Base-by-base conservation (phyloP, 2,329 filamentous ascomycete genomes). In the Aspergillus sp. region DNA sequence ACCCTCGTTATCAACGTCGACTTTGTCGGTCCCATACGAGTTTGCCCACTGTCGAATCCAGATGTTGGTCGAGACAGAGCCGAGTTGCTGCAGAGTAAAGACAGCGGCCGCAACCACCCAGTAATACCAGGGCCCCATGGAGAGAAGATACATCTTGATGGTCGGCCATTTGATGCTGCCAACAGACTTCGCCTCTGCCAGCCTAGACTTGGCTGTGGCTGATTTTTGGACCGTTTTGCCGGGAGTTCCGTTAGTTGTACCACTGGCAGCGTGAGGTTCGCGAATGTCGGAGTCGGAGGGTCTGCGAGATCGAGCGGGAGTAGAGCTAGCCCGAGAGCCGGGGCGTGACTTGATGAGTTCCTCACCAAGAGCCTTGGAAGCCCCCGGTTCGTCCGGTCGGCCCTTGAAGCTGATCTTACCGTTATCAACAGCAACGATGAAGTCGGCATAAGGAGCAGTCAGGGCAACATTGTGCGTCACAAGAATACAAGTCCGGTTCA, bases 81-180 rank as follows among this genome's bases (percentile, higher is more conserved):
- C 89, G 34, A 96, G 73, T 72, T 99, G 95, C 71, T 97, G 93
- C 45, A 89, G 78, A 27, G 83, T 82, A 69, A 99, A 98, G 39
- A 93, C 87, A 4, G 87, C 64, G 13, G 87, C 76, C 19, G 93
- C 89, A 37, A 90, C 78, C 48, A 89, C 74, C 95, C 95, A 99
- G 78, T 96, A 99, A 82, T 91, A 93, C 91, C 92, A 96, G 4
- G 88, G 83, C n/a, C 95, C 95, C 95, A 99, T 99, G 62, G 93
- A 85, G 58, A 77, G 78, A 17, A 99, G 83, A 72, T 99, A 99
- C 70, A 96, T 86, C 60, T 86, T 80, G 68, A 99, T 89, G 51
- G 96, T 93, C 20, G 85, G 83, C 82, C 91, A 88, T 73, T 96
- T 95, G 66, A 99, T 91, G 41, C 92, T 88, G 27, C 95, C 95